These are phyloP conservation scores for Fusarium sp. DNA, from an alignment of 2,329 filamentous ascomycete species.

Conservation along the genomic window DNA sequence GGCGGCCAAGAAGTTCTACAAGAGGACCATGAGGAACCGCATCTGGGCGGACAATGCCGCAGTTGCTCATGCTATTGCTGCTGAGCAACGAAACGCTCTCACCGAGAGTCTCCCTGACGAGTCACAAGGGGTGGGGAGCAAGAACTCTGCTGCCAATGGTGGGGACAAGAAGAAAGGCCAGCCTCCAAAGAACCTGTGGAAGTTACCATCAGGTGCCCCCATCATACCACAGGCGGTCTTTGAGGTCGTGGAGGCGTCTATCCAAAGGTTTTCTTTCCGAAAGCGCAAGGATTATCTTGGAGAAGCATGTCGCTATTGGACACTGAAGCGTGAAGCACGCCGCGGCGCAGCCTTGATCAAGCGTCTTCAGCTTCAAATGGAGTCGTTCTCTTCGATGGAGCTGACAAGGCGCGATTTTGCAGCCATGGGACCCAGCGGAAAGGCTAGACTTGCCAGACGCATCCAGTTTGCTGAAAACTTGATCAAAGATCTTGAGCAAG, in stretches of 20 bases:
- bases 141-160: slow-evolving; percentile 76
- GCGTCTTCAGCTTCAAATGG: slow-evolving; percentile 90
- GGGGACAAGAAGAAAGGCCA: slow-evolving; percentile 75
- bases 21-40: slow-evolving; percentile 83
- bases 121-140: slow-evolving; percentile 81
- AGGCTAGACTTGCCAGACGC: slow-evolving; percentile 76
- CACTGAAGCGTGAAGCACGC: slow-evolving; percentile 90
- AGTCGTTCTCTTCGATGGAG: slow-evolving; percentile 97
- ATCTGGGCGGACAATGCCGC: slow-evolving; percentile 93
- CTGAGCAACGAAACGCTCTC: slow-evolving; percentile 68
- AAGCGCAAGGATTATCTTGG: slow-evolving; percentile 92
- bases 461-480: slow-evolving; percentile 87
- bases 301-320: slow-evolving; percentile 97
- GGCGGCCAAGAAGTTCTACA: slow-evolving; percentile 88
- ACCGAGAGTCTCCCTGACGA: slow-evolving; percentile 79
- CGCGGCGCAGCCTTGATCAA: slow-evolving; percentile 91
- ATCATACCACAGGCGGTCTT: slow-evolving; percentile 91
- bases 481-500: slow-evolving; percentile 76
- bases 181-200: slow-evolving; percentile 68
- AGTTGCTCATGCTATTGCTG: slow-evolving; percentile 80
- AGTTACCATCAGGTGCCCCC: slow-evolving; percentile 90
- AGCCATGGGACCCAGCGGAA: slow-evolving; percentile 88
- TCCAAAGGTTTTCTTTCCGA: slow-evolving; percentile 78
- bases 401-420: slow-evolving; percentile 93
- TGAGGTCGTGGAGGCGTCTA: slow-evolving; percentile 81